A percentile compares a stretch with the other conserved stretches of the same genome.
Evolutionary conservation across 495 filamentous ascomycete genomes (phyloP).

Genomic region (Tetracladium setigerum): DNA sequence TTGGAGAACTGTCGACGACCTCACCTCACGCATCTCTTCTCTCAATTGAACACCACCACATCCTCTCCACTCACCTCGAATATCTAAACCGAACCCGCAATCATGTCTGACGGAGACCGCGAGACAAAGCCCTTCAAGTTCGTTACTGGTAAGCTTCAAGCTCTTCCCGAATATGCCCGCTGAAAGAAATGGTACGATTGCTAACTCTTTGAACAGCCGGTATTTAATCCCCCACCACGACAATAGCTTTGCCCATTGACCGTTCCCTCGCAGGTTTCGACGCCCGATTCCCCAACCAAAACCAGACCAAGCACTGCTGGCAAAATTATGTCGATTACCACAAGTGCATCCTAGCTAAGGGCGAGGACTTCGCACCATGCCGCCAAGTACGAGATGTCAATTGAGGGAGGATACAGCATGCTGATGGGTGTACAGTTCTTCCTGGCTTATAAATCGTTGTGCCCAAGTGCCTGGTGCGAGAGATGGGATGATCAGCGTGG

Average conservation of each 20-base stretch:
- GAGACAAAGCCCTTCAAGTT: slow-evolving; percentile 99
- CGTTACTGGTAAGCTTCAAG: slow-evolving; percentile 76
- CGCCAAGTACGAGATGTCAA: slow-evolving; percentile 61
- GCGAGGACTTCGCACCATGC: slow-evolving; percentile 98
- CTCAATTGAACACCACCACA: slow-evolving; percentile 15
- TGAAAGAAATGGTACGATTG: slow-evolving; percentile 31
- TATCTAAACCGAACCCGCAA: slow-evolving; percentile 27
- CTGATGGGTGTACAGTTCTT: slow-evolving; percentile 59
- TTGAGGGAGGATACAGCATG: slow-evolving; percentile 7
- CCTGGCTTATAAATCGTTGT: slow-evolving; percentile 91
- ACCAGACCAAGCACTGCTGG: slow-evolving; percentile 93
- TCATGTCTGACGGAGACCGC: slow-evolving; percentile 83
- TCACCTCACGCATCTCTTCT: slow-evolving; percentile 5
- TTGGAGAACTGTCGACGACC: slow-evolving; percentile 13
- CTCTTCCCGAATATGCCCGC: background rate
- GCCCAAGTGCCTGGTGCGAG: slow-evolving; percentile 89
- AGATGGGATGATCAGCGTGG: slow-evolving; percentile 97
- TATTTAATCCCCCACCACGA: slow-evolving; percentile 3
- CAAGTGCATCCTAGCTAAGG: slow-evolving; percentile 98
- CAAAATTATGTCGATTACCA: slow-evolving; percentile 99
- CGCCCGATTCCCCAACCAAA: slow-evolving; percentile 97
- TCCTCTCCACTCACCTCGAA: slow-evolving; percentile 6
- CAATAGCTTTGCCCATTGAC: slow-evolving; percentile 16
- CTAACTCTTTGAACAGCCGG: slow-evolving; percentile 30
- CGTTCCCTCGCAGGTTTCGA: slow-evolving; percentile 68